Evolutionary conservation across 1,284 basidiomycete species (phyloP), one percentile per base, ranked within the genome.

Genomic region (Athelia psychrophila): DNA sequence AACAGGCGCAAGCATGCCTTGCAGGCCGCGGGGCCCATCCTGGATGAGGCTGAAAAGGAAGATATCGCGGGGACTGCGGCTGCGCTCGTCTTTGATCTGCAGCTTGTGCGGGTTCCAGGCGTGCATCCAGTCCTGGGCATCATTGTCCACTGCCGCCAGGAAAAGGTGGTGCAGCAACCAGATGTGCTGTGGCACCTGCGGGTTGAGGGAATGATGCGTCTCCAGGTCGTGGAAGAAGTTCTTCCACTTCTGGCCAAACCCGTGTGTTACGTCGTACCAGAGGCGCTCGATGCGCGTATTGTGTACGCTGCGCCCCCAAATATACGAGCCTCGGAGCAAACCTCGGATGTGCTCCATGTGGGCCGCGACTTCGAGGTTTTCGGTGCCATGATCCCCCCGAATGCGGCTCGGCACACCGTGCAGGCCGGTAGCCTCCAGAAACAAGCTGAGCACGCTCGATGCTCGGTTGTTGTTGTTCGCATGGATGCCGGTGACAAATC

Each of bases 261-360:
- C 55, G 9, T 36, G 58, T 3, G 72, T 74, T 10, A 76, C 68
- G 53, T 76, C 56, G 59, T 60, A 45, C 75, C 75, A 66, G 54
- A 75, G 56, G 55, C 69, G 52, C 64, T 76, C 67, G 36, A 67
- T 64, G 3, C 63, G 60, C 1, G 53, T 59, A 49, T 69, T 69
- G 54, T 63, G 62, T 20, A 65, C 60, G 49, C 54, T 59, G 73
- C 61, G 65, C 16, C 70, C 70, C 61, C 62, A 69, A 23, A 72
- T 71, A 54, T 68, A 72, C 2, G 67, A 69, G 1, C 66, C 68
- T 2, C 67, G 51, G 2, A 52, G 52, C 0, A 27, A 15, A 19
- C 69, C 70, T 8, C 55, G 44, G 2, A 52, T 16, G 16, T 57
- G 45, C 49, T 71, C 68, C 53, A 56, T 56, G 5, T 18, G 20